phyloP scores from a whole-genome alignment of 306 rosid genomes.

The Mimosa pudica region DNA sequence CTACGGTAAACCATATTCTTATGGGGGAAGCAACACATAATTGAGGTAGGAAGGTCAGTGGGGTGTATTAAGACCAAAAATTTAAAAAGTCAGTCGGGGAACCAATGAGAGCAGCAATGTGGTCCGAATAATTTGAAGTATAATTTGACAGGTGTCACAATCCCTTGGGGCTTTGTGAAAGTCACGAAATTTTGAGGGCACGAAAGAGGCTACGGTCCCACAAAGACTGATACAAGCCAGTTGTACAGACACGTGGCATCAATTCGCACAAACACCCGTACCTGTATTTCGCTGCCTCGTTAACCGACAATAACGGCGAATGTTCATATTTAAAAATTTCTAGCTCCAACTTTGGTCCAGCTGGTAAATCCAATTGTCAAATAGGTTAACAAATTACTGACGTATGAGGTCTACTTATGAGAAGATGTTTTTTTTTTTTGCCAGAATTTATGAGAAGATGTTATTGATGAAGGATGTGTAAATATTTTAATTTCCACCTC shows the following conservation, averaged over 20 bases:
- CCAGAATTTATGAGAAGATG: too few relatives aligned
- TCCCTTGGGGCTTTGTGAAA: not conserved
- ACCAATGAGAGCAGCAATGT: not conserved
- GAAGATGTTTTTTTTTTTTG: too few relatives aligned
- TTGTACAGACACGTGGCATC: slow-evolving; percentile 21
- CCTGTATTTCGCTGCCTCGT: not conserved
- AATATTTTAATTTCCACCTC: too few relatives aligned
- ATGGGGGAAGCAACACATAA: too few relatives aligned
- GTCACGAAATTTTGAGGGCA: not conserved
- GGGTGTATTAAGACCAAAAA: not conserved
- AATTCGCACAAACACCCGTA: not conserved
- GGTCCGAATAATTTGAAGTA: not conserved
- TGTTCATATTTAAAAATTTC: slow-evolving; percentile 7
- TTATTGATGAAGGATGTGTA: too few relatives aligned
- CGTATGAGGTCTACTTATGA: too few relatives aligned
- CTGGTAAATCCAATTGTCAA: too few relatives aligned
- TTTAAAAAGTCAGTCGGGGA: not conserved
- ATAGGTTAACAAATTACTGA: too few relatives aligned
- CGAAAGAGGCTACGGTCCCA: not conserved
- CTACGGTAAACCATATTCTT: too few relatives aligned
- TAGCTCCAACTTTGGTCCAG: too few relatives aligned
- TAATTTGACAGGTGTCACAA: not conserved
- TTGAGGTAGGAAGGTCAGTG: not conserved
- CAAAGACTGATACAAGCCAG: not conserved
- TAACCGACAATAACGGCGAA: slow-evolving; percentile 38